Conservation (phyloP, 139 green algal genomes). For the Zygnema cylindricum region DNA sequence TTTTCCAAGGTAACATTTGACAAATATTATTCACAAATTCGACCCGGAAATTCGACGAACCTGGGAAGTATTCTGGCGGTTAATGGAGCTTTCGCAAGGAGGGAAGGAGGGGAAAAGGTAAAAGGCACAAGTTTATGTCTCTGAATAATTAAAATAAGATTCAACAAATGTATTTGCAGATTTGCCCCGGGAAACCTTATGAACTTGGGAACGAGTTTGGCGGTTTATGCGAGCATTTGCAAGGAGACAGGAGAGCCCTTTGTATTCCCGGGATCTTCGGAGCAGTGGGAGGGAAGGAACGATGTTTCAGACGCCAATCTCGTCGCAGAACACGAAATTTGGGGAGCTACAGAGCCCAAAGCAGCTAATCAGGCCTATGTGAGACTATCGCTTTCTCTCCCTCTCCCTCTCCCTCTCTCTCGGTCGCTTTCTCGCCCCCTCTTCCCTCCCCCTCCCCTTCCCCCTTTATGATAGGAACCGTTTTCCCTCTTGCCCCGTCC, state of each 20-base stretch:
- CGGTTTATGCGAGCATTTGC: conserved; percentile 40
- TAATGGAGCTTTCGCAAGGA: no score
- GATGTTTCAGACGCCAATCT: conserved; percentile 43
- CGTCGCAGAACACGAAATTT: conserved; percentile 28
- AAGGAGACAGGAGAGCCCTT: conserved; percentile 22
- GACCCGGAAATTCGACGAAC: no score
- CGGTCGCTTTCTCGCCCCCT: no score
- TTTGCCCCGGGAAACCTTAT: conserved; percentile 46
- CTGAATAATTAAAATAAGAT: no score
- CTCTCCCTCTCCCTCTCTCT: no score
- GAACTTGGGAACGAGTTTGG: conserved; percentile 33
- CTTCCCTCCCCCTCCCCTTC: no score
- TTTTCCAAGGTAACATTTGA: no score
- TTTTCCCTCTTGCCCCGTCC: background rate
- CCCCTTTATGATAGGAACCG: no score
- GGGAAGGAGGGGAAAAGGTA: no score
- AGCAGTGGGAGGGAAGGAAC: conserved; percentile 23
- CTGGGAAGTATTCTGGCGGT: no score
- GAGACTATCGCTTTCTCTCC: background rate
- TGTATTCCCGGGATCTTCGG: conserved; percentile 30
- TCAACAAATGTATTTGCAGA: conserved; percentile 29
- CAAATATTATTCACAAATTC: no score
- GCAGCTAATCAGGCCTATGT: conserved; percentile 23
- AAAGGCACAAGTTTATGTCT: no score
- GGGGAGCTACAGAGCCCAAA: conserved; percentile 12